Percentiles rank a stretch among this genome's conserved stretches.
Evolutionary conservation across 768 basidiomycete genomes (phyloP).

Genomic region (Tricholoma matsutake): DNA sequence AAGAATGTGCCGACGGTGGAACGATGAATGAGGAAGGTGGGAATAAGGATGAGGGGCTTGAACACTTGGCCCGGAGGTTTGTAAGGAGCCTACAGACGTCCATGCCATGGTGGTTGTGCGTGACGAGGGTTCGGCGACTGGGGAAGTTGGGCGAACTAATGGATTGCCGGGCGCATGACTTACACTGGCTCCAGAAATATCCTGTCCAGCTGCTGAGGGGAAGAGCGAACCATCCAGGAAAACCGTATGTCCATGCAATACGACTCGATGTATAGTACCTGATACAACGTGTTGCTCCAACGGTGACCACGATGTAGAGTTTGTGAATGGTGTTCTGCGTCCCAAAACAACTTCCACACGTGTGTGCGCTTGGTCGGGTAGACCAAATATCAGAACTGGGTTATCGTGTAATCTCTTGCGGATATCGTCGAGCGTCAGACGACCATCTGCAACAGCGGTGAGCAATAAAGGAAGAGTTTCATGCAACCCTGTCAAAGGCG

Average conservation of each 20-base stretch:
- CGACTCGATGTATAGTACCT: slow-evolving; percentile 86
- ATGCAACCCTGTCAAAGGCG: slow-evolving; percentile 76
- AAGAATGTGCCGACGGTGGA: slow-evolving; percentile 91
- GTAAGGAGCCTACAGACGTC: slow-evolving; percentile 20
- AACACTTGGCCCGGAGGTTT: slow-evolving; percentile 16
- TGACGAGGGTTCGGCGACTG: slow-evolving; percentile 25
- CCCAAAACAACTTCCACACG: slow-evolving; percentile 92
- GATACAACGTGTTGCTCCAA: slow-evolving; percentile 57
- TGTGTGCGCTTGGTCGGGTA: slow-evolving; percentile 83
- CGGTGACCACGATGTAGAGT: slow-evolving; percentile 76
- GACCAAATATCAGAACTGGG: slow-evolving; percentile 85
- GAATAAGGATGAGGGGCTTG: slow-evolving; percentile 41
- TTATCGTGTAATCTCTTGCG: slow-evolving; percentile 85
- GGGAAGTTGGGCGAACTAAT: slow-evolving; percentile 15
- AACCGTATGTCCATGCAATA: slow-evolving; percentile 84
- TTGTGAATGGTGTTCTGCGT: slow-evolving; percentile 57
- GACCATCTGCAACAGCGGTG: slow-evolving; percentile 77
- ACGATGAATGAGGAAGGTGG: slow-evolving; percentile 72
- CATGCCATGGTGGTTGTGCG: slow-evolving; percentile 25
- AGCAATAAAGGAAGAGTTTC: slow-evolving; percentile 88
- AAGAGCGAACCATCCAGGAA: slow-evolving; percentile 83
- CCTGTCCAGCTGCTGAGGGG: slow-evolving; percentile 58
- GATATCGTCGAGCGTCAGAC: slow-evolving; percentile 80
- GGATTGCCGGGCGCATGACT: slow-evolving; percentile 31
- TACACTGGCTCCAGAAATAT: slow-evolving; percentile 63